These are phyloP conservation scores for Lactarius tabidus DNA, from an alignment of 768 basidiomycete genomes.

Conservation along the genomic window DNA sequence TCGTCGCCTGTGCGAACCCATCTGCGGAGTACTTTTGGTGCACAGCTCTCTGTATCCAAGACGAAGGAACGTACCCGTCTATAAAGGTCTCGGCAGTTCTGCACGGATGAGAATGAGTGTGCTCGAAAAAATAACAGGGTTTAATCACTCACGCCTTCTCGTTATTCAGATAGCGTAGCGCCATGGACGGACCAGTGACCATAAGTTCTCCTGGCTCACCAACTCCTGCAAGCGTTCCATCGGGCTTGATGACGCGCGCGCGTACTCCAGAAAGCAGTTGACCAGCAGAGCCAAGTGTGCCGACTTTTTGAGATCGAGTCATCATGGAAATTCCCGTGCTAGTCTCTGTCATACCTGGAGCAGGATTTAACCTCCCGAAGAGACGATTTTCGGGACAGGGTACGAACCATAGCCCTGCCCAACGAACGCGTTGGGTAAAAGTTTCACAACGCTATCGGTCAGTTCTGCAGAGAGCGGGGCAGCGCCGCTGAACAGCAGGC, in stretches of 20 bases:
- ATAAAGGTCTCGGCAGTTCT: constrained; percentile 68
- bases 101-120: background rate
- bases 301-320: constrained; percentile 43
- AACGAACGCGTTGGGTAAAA: constrained; percentile 52
- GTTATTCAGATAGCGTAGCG: constrained; percentile 48
- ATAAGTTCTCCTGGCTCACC: constrained; percentile 59
- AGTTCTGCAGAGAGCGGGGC: constrained; percentile 37
- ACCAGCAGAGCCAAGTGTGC: constrained; percentile 47
- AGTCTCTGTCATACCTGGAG: constrained; percentile 65
- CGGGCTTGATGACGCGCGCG: constrained; percentile 49
- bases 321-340: constrained; percentile 51
- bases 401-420: constrained; percentile 57
- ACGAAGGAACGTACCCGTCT: constrained; percentile 46
- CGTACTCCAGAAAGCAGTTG: constrained; percentile 47
- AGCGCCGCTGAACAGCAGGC: constrained; percentile 33
- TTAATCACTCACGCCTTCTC: constrained; percentile 48
- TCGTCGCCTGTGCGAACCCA: constrained; percentile 71
- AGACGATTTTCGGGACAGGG: background rate
- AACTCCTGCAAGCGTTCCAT: constrained; percentile 49
- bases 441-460: constrained; percentile 39
- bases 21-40: constrained; percentile 31
- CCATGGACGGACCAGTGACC: constrained; percentile 40
- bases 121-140: background rate
- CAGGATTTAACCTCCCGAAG: background rate
- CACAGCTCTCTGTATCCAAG: background rate